phyloP scores from a whole-genome alignment of 805 yeast species.

The Yarrowia divulgata region DNA sequence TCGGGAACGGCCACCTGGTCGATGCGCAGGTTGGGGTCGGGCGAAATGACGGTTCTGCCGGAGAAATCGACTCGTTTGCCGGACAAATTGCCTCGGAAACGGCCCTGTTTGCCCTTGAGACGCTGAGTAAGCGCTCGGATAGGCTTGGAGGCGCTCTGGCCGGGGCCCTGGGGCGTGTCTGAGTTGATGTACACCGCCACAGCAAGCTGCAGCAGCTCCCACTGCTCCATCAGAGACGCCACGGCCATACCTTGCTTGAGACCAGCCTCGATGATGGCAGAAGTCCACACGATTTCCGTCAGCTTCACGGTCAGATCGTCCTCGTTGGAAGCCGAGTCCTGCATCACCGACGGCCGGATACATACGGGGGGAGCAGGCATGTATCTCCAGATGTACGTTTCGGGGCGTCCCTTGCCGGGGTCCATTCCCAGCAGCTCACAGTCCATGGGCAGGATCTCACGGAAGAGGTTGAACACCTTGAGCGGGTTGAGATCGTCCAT shows the following conservation, averaged over 20 bases:
- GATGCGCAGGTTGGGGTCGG: slow-evolving; percentile 93
- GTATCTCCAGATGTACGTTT: slow-evolving; percentile 95
- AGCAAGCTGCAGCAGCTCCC: slow-evolving; percentile 96
- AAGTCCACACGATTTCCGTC: slow-evolving; percentile 96
- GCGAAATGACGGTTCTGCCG: slow-evolving; percentile 97
- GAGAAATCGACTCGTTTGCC: slow-evolving; percentile 99
- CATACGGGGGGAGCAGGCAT: slow-evolving; percentile 99
- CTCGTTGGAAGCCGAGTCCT: slow-evolving; percentile 90
- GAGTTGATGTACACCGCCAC: slow-evolving; percentile 98
- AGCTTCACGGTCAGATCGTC: slow-evolving; percentile 96
- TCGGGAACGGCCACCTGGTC: slow-evolving; percentile 99
- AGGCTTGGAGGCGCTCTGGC: slow-evolving; percentile 63
- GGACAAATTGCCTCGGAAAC: slow-evolving; percentile 96
- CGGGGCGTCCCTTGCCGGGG: slow-evolving; percentile 89
- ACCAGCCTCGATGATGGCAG: slow-evolving; percentile 93
- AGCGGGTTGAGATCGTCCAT: slow-evolving; percentile 94
- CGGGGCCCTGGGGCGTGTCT: slow-evolving; percentile 76
- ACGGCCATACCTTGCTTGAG: slow-evolving; percentile 93
- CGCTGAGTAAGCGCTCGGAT: slow-evolving; percentile 97
- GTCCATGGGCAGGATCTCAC: slow-evolving; percentile 82
- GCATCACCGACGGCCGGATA: slow-evolving; percentile 97
- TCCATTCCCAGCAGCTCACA: slow-evolving; percentile 93
- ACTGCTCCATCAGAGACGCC: slow-evolving; percentile 94
- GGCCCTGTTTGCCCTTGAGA: slow-evolving; percentile 97
- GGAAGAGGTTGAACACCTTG: slow-evolving; percentile 84